phyloP scores from a whole-genome alignment of 2,329 filamentous ascomycete genomes.

The Claviceps sp. region DNA sequence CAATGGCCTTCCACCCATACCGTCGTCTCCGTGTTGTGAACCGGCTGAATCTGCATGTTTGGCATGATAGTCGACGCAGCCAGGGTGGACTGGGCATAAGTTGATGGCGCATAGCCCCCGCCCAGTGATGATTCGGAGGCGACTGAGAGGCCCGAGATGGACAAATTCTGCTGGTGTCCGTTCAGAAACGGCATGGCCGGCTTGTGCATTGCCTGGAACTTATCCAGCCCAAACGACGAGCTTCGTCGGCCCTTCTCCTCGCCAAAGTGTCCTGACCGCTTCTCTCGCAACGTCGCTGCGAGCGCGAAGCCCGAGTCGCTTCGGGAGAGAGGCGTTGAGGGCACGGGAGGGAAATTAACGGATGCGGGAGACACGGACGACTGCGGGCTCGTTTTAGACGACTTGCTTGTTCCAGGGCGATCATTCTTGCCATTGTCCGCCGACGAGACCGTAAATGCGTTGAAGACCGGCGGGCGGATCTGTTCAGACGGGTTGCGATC shows the following conservation, averaged over 20 bases:
- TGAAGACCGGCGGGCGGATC: constrained; percentile 61
- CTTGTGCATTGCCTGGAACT: constrained; percentile 51
- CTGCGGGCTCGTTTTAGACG: constrained; percentile 46
- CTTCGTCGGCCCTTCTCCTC: constrained; percentile 71
- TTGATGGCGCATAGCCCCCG: constrained; percentile 62
- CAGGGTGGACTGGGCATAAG: constrained; percentile 75
- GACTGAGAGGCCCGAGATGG: constrained; percentile 45
- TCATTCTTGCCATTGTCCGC: constrained; percentile 54
- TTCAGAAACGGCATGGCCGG: constrained; percentile 64
- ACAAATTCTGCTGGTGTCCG: constrained; percentile 45
- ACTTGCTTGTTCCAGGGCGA: constrained; percentile 63
- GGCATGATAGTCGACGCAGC: constrained; percentile 82
- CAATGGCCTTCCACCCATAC: constrained; percentile 81
- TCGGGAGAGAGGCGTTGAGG: constrained; percentile 66
- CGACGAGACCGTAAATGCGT: constrained; percentile 72
- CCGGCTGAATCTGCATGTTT: constrained; percentile 66
- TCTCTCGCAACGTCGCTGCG: constrained; percentile 77
- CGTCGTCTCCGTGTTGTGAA: constrained; percentile 63
- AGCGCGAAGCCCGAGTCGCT: constrained; percentile 87
- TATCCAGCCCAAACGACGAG: constrained; percentile 80
- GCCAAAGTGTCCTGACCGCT: constrained; percentile 81
- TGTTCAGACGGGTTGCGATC: constrained; percentile 42
- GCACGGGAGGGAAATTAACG: constrained; percentile 60
- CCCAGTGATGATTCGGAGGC: constrained; percentile 58
- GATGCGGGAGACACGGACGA: constrained; percentile 65